Evolutionary conservation across 768 basidiomycete genomes (phyloP).

Genomic region (Trametes cinnabarina): DNA sequence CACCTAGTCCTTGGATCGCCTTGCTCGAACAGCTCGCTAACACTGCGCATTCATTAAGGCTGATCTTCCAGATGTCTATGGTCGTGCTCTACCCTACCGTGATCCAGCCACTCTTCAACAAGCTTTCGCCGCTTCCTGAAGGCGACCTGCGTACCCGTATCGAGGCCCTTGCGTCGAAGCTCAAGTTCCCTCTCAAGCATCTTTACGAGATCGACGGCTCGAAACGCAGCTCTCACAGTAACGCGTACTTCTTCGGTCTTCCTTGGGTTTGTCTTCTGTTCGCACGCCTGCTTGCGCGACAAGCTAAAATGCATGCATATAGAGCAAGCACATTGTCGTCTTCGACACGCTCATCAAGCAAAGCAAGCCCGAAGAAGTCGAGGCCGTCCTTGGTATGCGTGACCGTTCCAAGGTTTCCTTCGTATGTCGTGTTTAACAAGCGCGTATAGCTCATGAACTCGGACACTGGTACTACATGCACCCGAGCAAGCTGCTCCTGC

Average conservation of each 20-base stretch:
- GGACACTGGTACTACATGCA: constrained; percentile 96
- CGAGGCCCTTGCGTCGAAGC: constrained; percentile 70
- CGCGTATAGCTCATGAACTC: constrained; percentile 78
- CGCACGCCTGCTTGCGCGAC: too few relatives aligned
- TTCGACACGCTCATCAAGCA: constrained; percentile 97
- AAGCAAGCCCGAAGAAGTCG: constrained; percentile 86
- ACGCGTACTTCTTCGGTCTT: constrained; percentile 98
- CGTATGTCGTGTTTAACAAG: too few relatives aligned
- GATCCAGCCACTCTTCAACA: constrained; percentile 97
- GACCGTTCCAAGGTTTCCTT: not conserved
- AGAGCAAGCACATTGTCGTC: constrained; percentile 95
- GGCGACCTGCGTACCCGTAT: constrained; percentile 79
- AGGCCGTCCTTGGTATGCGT: constrained; percentile 78
- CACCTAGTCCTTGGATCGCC: too few relatives aligned
- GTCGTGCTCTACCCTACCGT: constrained; percentile 79
- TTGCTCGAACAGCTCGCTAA: too few relatives aligned
- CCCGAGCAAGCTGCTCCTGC: constrained; percentile 81
- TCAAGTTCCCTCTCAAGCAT: constrained; percentile 92
- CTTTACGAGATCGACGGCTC: constrained; percentile 97
- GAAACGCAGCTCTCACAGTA: constrained; percentile 92
- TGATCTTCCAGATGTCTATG: constrained; percentile 82
- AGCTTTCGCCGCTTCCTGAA: constrained; percentile 78
- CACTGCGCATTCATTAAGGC: constrained; percentile 42
- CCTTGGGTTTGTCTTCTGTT: constrained; percentile 63
- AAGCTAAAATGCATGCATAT: not conserved